Conservation (phyloP, 257 asterid genomes). For the Solanum dulcamara region DNA sequence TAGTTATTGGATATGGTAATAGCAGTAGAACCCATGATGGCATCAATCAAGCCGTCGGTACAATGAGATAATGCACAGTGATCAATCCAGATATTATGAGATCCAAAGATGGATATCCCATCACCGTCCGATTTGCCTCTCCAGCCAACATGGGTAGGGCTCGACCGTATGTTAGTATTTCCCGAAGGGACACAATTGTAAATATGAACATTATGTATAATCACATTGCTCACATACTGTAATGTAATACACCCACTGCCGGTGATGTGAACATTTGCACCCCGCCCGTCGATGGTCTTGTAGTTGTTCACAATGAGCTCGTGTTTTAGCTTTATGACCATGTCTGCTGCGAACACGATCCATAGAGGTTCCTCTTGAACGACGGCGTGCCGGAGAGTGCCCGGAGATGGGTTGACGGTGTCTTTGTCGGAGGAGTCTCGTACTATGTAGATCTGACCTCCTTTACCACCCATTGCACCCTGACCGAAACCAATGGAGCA, state of each 20-base stretch:
- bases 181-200: constrained; percentile 11
- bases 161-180: constrained; percentile 5
- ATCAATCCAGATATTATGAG: constrained; percentile 10
- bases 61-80: constrained; percentile 11
- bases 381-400: constrained; percentile 15
- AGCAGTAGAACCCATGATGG: constrained; percentile 11
- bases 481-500: constrained; percentile 17
- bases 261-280: constrained; percentile 7
- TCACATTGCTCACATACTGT: constrained; percentile 8
- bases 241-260: constrained; percentile 9
- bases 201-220: constrained; percentile 12
- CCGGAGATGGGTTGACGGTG: constrained; percentile 14
- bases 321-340: neutral
- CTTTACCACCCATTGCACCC: constrained; percentile 12
- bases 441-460: constrained; percentile 8
- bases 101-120: constrained; percentile 8
- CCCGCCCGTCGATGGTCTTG: constrained; percentile 17
- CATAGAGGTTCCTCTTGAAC: constrained; percentile 17
- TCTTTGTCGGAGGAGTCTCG: constrained; percentile 11
- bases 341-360: constrained; percentile 9
- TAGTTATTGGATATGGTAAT: constrained; percentile 12
- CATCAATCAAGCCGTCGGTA: constrained; percentile 13
- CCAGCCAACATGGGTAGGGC: constrained; percentile 10
- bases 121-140: constrained; percentile 15
- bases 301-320: constrained; percentile 7